Percentiles rank a stretch among this genome's conserved stretches.
Conservation (phyloP, 495 filamentous ascomycete genomes). For the Penicillium soppii region DNA sequence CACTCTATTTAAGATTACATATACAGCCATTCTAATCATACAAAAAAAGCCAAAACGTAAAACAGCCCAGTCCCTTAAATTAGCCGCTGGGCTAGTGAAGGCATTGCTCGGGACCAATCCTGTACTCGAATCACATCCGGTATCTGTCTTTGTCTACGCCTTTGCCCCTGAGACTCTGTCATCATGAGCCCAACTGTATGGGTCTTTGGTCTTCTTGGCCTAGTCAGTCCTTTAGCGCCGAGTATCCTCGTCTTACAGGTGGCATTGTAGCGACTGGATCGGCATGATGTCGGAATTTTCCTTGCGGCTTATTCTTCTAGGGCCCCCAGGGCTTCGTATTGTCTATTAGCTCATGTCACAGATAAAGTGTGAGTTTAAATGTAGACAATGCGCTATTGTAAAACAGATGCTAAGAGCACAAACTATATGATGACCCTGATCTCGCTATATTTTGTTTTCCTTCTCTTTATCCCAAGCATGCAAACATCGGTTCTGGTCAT, state of each 20-base stretch:
- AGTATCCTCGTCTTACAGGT: conserved; percentile 8
- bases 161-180: not conserved
- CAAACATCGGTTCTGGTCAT: not conserved
- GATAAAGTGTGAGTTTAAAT: not conserved
- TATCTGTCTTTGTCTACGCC: not conserved
- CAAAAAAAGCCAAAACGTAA: not conserved
- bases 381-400: conserved; percentile 3
- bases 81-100: conserved; percentile 2
- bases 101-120: conserved; percentile 4
- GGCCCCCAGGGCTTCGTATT: not conserved
- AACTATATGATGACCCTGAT: not conserved
- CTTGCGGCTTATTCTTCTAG: no score
- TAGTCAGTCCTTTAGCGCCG: not conserved
- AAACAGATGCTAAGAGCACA: not conserved
- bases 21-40: not conserved
- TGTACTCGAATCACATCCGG: not conserved
- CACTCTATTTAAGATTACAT: not conserved
- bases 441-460: not conserved
- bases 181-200: not conserved
- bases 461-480: not conserved
- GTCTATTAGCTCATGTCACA: not conserved
- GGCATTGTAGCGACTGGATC: conserved; percentile 8
- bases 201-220: not conserved
- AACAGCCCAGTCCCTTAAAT: not conserved
- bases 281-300: not conserved